Base-by-base conservation (phyloP, 306 rosid genomes). In the Gleditsia sinensis region DNA sequence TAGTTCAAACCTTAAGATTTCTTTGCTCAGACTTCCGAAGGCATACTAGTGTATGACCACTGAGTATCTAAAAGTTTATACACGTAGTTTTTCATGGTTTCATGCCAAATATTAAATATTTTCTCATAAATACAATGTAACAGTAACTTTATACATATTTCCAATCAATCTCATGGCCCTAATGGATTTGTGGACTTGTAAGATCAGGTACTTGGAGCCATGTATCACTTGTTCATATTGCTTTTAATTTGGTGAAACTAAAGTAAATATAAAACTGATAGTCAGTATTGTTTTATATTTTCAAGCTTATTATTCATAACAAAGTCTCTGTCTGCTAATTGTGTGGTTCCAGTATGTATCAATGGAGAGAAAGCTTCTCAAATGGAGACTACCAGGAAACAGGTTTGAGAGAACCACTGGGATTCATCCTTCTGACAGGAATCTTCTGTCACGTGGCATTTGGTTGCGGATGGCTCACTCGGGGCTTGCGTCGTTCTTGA, bases 401-500 rank as follows among this genome's bases (percentile, higher is more conserved):
- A 81, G 79, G 62, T 91, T 94, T 59, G 91, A 91, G 86, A 85
- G 90, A 81, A 14, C 3, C 10, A 83, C 96, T 4, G 92, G 96
- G 60, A 91, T 91, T 71, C 97, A 91, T 76, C 98, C 97, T 17
- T 76, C 90, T 19, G 97, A 93, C 73, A 87, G 94, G 76, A 85
- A 70, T 64, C 69, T 89, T 79, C 77, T 93, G 78, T 88, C 69
- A 76, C 91, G 81, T 3, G 94, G 98, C 60, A 48, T 89, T 48
- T 85, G 89, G 54, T 77, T 79, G 75, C 90, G 96, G 80, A 85
- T 94, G 91, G 87, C 96, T 75, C 85, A 88, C 42, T 75, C 91
- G 80, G 97, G 94, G 42, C 2, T 91, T 56, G 90, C 92, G 23
- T 94, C 98, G 2, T 86, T 88, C 42, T 9, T 88, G 58, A 78